Base-by-base conservation (phyloP, 192 early-diverging fungal genomes). In the Entomortierella chlamydospora region DNA sequence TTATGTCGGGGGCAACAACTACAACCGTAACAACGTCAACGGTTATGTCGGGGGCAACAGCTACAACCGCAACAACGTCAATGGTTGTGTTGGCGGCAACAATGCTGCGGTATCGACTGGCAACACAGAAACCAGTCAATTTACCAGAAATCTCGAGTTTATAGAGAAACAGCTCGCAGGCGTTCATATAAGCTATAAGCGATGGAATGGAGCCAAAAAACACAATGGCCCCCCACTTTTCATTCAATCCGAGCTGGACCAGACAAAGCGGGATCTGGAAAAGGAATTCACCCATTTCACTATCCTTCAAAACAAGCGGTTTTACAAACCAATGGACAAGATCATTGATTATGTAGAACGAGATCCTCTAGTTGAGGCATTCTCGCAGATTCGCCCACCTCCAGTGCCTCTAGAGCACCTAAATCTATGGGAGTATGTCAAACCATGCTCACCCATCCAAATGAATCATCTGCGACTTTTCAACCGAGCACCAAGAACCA, bases 381-480 rank as follows among this genome's bases (percentile, higher is more conserved):
- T 64, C 22, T 55, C 59, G 34, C 20, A 60, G 31, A 34, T 78
- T 3, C 57, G 28, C 17, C 62, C 74, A 12, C 67, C 67, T 0
- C 74, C 67, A 0, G 12, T 70, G 6, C 61, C 67, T 0, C 0
- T 4, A 3, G 28, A 31, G 12, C 63, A 25, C 22, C 18, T 78
- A 3, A 20, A 30, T 1, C 54, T 20, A 0, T 64, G 9, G 13
- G 74, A 55, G 3, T 78, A 69, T 22, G 61, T 70, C 31, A 55
- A 78, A 18, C 25, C 74, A 0, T 69, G 67, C 20, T 57, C 62
- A 0, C 53, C 43, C 1, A 63, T 78, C 4, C 67, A 78, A 41
- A 78, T 78, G 74, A 78, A 64, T 8, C 74, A 78, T 11, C 49
- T 78, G 4, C 17, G 50, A 12, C 53, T 78, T 6, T 78, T 78